Percentiles rank a stretch among this genome's conserved stretches.
These are phyloP conservation scores for Eruca vesicaria DNA, from an alignment of 441 rosid species.

Conservation along the genomic window DNA sequence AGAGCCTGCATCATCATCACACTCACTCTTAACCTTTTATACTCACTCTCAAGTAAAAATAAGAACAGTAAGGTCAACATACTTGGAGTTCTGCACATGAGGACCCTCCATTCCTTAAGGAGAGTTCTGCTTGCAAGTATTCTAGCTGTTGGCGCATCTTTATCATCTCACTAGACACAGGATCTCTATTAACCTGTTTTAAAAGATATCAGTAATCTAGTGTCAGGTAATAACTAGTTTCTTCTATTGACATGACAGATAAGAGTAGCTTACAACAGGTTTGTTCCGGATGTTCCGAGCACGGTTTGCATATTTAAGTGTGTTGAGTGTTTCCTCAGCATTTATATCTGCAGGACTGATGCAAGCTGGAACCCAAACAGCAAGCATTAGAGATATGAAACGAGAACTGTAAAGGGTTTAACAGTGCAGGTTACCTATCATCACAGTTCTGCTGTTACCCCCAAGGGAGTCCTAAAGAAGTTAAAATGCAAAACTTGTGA, in stretches of 20 bases:
- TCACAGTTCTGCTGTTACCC: slow-evolving; percentile 97
- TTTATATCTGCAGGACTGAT: slow-evolving; percentile 98
- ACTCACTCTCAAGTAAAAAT: background rate
- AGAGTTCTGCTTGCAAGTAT: slow-evolving; percentile 94
- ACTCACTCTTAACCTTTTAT: slow-evolving; percentile 2
- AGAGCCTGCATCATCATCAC: slow-evolving; percentile 51
- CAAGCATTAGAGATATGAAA: background rate
- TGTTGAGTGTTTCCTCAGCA: slow-evolving; percentile 99
- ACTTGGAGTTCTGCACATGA: slow-evolving; percentile 89
- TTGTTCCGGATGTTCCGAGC: slow-evolving; percentile 97
- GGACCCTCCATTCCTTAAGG: slow-evolving; percentile 78
- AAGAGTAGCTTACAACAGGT: slow-evolving; percentile 77
- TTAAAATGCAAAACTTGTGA: background rate
- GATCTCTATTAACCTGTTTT: slow-evolving; percentile 88
- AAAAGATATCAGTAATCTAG: background rate
- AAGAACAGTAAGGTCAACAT: slow-evolving; percentile 15
- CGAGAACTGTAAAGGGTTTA: background rate
- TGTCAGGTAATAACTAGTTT: background rate
- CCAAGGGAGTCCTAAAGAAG: slow-evolving; percentile 92
- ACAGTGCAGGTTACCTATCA: slow-evolving; percentile 70
- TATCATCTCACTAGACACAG: slow-evolving; percentile 92
- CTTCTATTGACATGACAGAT: background rate
- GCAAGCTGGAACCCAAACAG: slow-evolving; percentile 62
- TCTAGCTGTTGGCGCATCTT: slow-evolving; percentile 97
- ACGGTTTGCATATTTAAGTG: slow-evolving; percentile 97